Evolutionary conservation across 2,329 filamentous ascomycete genomes (phyloP).

Genomic region (Leptographium radiaticola): DNA sequence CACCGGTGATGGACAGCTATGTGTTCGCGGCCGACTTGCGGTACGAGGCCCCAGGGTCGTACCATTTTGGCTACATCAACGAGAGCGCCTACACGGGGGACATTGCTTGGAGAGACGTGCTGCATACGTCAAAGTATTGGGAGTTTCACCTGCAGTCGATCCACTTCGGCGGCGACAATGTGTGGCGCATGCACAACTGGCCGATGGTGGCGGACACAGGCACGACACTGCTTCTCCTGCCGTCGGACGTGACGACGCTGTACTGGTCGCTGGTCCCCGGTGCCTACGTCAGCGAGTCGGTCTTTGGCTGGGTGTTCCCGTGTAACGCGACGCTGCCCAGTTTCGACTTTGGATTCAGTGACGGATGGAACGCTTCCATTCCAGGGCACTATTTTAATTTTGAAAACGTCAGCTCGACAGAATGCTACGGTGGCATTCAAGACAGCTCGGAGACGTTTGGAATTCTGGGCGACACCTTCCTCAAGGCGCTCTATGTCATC

Average conservation of each 20-base stretch:
- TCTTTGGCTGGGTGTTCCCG: conserved; percentile 38
- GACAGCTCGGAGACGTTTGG: conserved; percentile 34
- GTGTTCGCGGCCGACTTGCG: conserved; percentile 38
- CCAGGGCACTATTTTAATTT: conserved; percentile 33
- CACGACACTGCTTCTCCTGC: conserved; percentile 51
- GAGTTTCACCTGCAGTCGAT: conserved; percentile 22
- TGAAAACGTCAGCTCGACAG: conserved; percentile 34
- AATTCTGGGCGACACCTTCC: conserved; percentile 67
- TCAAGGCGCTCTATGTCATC: conserved; percentile 65
- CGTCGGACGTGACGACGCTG: conserved; percentile 36
- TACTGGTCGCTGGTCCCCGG: conserved; percentile 47
- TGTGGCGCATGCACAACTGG: conserved; percentile 27
- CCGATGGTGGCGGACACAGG: conserved; percentile 55
- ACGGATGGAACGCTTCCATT: conserved; percentile 32
- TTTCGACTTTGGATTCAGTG: conserved; percentile 35
- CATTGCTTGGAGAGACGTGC: conserved; percentile 32
- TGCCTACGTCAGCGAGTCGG: conserved; percentile 31
- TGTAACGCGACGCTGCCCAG: conserved; percentile 37
- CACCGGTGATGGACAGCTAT: conserved; percentile 24
- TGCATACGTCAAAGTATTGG: conserved; percentile 37
- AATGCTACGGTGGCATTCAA: conserved; percentile 71
- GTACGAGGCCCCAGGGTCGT: conserved; percentile 32
- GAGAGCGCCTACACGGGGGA: conserved; percentile 22
- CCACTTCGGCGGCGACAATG: conserved; percentile 18
- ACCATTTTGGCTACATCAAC: conserved; percentile 38